Conservation (phyloP, 78 protist species). For the Polysphondylium violaceum region DNA sequence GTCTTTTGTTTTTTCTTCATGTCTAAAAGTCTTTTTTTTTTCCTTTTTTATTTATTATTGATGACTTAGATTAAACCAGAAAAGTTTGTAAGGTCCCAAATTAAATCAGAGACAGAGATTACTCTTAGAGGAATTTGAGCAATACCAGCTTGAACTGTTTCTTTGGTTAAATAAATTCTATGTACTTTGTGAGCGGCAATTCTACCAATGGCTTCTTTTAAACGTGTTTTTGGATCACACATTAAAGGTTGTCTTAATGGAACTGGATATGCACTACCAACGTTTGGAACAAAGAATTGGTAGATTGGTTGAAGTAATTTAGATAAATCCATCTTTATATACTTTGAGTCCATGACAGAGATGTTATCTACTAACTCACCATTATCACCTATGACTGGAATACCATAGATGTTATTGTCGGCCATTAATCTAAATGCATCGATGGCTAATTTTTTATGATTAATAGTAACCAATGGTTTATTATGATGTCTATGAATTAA, state of each 20-base stretch:
- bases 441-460: neutral
- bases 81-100: too few relatives aligned
- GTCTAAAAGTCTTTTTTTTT: too few relatives aligned
- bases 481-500: slow-evolving; percentile 13
- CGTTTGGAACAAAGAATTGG: slow-evolving; percentile 15
- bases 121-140: neutral
- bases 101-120: slow-evolving; percentile 33
- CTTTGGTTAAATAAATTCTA: slow-evolving; percentile 17
- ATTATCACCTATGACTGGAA: slow-evolving; percentile 25
- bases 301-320: slow-evolving; percentile 25
- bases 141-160: slow-evolving; percentile 5
- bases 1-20: too few relatives aligned
- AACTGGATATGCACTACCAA: slow-evolving; percentile 4
- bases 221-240: slow-evolving; percentile 18
- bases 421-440: slow-evolving; percentile 39
- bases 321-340: slow-evolving; percentile 10
- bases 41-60: too few relatives aligned
- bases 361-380: slow-evolving; percentile 30
- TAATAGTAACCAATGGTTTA: slow-evolving; percentile 9
- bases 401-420: slow-evolving; percentile 34
- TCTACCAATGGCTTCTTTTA: slow-evolving; percentile 32
- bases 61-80: too few relatives aligned
- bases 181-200: slow-evolving; percentile 30
- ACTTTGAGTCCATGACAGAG: slow-evolving; percentile 15
- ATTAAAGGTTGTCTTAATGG: slow-evolving; percentile 26